Conservation (phyloP, 768 basidiomycete genomes). For the Suillus hirtellus region DNA sequence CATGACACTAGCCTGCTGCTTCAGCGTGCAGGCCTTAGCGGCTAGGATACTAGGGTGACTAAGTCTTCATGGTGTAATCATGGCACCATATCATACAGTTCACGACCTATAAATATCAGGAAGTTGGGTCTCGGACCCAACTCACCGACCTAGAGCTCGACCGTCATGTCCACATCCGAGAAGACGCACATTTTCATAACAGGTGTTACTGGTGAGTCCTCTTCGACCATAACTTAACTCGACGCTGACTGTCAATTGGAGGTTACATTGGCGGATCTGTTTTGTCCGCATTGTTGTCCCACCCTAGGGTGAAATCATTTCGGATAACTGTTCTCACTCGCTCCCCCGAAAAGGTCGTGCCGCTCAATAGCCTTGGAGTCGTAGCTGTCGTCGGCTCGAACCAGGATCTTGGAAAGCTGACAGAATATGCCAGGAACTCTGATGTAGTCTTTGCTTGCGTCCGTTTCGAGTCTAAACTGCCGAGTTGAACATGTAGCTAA, state of each 20-base stretch:
- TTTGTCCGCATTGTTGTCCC: slow-evolving; percentile 45
- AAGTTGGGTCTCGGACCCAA: not conserved
- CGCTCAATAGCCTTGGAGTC: slow-evolving; percentile 15
- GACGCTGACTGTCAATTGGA: slow-evolving; percentile 16
- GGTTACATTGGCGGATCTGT: slow-evolving; percentile 62
- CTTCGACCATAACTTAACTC: not conserved
- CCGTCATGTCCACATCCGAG: not conserved
- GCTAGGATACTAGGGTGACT: no score
- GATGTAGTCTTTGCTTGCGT: slow-evolving; percentile 45
- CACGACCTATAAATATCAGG: not conserved
- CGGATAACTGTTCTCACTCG: slow-evolving; percentile 48
- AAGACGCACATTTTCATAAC: slow-evolving; percentile 17
- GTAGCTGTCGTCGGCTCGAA: slow-evolving; percentile 40
- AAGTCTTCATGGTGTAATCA: not conserved
- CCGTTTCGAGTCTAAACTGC: not conserved
- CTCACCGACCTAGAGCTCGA: not conserved
- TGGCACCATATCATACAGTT: not conserved
- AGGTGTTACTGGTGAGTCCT: slow-evolving; percentile 23
- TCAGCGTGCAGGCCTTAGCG: no score
- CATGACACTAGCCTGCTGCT: no score
- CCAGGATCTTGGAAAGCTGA: slow-evolving; percentile 39
- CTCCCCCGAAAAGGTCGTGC: slow-evolving; percentile 37
- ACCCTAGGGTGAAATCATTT: slow-evolving; percentile 43
- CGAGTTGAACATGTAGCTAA: not conserved
- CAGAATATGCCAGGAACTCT: slow-evolving; percentile 41